Evolutionary conservation across 768 basidiomycete genomes (phyloP), one percentile per base, ranked within the genome.

Genomic region (Asterophora lycoperdoides): DNA sequence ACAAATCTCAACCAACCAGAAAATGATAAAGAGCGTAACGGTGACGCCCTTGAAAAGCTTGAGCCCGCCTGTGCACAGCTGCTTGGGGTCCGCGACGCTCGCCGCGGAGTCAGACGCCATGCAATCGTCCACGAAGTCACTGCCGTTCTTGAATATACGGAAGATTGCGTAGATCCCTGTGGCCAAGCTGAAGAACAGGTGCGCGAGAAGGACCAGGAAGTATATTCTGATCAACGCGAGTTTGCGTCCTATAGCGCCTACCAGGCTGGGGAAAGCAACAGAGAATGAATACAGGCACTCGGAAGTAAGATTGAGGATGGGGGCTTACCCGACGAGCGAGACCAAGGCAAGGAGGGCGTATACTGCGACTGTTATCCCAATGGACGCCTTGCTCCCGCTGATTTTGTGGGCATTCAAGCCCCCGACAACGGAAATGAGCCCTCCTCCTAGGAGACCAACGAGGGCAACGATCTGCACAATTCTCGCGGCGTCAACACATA

Each of bases 1-100:
- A 76, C 77, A 78, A 49, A 72, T 69, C 56, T 76, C 73, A 53
- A 79, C 64, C 51, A 77, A 56, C 74, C 73, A 78, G 34, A 70
- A 65, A 51, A 73, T 45, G 44, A 77, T 62, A 58, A 75, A 75
- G 33, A 73, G 51, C 20, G 60, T 64, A 52, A 76, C 61, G 53
- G 72, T 64, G 41, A 75, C 64, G 37, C 66, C 70, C 53, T 75
- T 76, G 55, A 73, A 53, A 26, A 77, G 55, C 36, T 64, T 60
- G 34, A 70, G 64, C 20, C 71, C 72, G 39, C 69, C 61, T 23
- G 64, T 56, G 59, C 77, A 79, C 17, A 65, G 48, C 34, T 64
- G 59, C 44, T 66, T 52, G n/a, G 64, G 53, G 29, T 53, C 35
- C 23, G 51, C 17, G 6, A 43, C 32, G 11, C 7, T 17, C 11